Evolutionary conservation across 1,284 basidiomycete genomes (phyloP).

Genomic region (Hymenochaete sp.): DNA sequence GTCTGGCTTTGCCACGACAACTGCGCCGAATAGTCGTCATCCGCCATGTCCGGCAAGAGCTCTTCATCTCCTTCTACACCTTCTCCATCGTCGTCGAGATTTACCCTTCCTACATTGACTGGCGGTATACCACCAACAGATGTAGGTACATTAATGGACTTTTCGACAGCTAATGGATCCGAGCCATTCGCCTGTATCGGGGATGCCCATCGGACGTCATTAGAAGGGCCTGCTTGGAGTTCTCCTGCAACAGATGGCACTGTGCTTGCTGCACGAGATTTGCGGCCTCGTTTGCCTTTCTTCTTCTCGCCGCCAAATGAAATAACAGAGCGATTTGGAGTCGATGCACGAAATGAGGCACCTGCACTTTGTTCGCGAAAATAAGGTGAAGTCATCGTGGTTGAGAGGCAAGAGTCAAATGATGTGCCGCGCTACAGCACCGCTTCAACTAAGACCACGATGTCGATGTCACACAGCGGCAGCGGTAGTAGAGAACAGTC

Average conservation of each 20-base stretch:
- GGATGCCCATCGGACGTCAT: slow-evolving; percentile 14
- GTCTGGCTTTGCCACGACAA: slow-evolving; percentile 73
- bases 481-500: not conserved
- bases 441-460: not conserved
- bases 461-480: not conserved
- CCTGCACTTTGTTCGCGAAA: not conserved
- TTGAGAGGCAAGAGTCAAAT: not conserved
- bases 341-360: slow-evolving; percentile 5
- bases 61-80: slow-evolving; percentile 67
- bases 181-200: slow-evolving; percentile 7
- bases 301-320: slow-evolving; percentile 8
- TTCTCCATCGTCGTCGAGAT: slow-evolving; percentile 42
- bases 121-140: slow-evolving; percentile 16
- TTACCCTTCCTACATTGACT: slow-evolving; percentile 19
- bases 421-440: not conserved
- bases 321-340: slow-evolving; percentile 8
- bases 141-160: slow-evolving; percentile 18
- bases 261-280: slow-evolving; percentile 14
- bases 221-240: not conserved
- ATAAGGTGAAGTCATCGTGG: slow-evolving; percentile 14
- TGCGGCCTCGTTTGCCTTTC: slow-evolving; percentile 12
- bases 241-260: slow-evolving; percentile 12
- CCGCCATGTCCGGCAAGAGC: slow-evolving; percentile 69
- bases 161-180: slow-evolving; percentile 12
- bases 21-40: slow-evolving; percentile 77